Evolutionary conservation across 441 rosid species (phyloP).

Genomic region (Jatropha podagrica): DNA sequence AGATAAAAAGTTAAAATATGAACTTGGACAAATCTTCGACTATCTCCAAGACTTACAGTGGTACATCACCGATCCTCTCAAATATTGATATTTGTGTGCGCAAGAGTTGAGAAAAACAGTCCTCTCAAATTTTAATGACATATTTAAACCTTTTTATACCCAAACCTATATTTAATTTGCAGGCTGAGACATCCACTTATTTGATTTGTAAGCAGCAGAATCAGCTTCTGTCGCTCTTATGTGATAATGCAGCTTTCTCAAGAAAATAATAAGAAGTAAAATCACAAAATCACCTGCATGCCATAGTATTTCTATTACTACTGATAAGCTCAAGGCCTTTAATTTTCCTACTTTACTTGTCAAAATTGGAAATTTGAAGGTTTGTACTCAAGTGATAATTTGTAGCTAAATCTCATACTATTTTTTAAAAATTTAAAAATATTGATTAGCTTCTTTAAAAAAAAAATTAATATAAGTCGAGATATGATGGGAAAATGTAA

Average conservation of each 20-base stretch:
- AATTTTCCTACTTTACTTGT: conserved; percentile 78
- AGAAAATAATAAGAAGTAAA: conserved; percentile 46
- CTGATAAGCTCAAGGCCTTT: conserved; percentile 91
- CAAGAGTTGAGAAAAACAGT: background rate
- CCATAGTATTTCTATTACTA: conserved; percentile 8
- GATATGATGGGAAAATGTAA: conserved; percentile 81
- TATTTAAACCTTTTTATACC: no score
- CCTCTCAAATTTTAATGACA: background rate
- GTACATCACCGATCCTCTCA: background rate
- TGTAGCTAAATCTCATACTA: background rate
- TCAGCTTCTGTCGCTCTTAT: no score
- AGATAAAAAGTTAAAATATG: no score
- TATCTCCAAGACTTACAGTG: no score
- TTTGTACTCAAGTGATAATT: conserved; percentile 21
- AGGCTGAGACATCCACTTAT: no score
- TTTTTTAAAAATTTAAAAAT: background rate
- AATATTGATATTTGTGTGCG: background rate
- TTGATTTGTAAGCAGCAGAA: no score
- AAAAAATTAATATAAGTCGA: conserved; percentile 65
- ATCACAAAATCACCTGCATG: conserved; percentile 24
- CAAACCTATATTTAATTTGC: no score
- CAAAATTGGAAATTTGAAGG: conserved; percentile 91
- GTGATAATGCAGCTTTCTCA: conserved; percentile 67
- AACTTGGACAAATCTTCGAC: no score
- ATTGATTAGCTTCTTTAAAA: background rate